Evolutionary conservation across 1,139 yeast species (phyloP), one percentile per base, ranked within the genome.

Genomic region (Taiozyma sp.): DNA sequence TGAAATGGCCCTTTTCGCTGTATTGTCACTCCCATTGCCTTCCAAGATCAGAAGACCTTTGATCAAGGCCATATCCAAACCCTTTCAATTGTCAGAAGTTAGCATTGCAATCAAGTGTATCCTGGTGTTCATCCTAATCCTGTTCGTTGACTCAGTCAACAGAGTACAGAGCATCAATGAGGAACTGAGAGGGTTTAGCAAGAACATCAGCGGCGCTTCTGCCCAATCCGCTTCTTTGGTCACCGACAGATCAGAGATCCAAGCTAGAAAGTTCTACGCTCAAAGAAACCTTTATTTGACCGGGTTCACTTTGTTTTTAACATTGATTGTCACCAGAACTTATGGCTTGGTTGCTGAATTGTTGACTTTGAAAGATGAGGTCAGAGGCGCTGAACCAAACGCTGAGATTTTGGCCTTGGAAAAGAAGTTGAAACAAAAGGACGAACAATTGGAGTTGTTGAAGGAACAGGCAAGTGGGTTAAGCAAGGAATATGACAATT

Each of bases 261-360:
- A 86, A 68, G 91, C 97, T 24, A 81, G 97, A 69, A 79, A 91
- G 65, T 95, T 95, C 70, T 90, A 91, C 65, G 89, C 97, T 22
- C 99, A 95, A 73, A 83, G 99, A 72, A 95, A 95, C 74, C 84
- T 91, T 87, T 95, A 95, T 64, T 78, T 95, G 53, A 89, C 97
- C 62, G 99, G 99, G 2, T 90, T 91, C 71, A 90, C 98, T 3
- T 77, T 95, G 68, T 95, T 95, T 68, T 75, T 93, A 65, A 88
- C 97, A 2, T 76, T 90, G 63, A 85, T 90, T 53, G 81, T 91
- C 61, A 83, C 85, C 62, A 80, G 97, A 71, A 90, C 97, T n/a
- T 89, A 87, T 66, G 74, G 81, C 5, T 75, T 91, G 65, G 96
- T 89, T 35, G 83, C 83, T 49, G 95, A 88, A 62, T 76, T 89